phyloP scores from a whole-genome alignment of 1,284 basidiomycete genomes.

The Clitocybe nebularis region DNA sequence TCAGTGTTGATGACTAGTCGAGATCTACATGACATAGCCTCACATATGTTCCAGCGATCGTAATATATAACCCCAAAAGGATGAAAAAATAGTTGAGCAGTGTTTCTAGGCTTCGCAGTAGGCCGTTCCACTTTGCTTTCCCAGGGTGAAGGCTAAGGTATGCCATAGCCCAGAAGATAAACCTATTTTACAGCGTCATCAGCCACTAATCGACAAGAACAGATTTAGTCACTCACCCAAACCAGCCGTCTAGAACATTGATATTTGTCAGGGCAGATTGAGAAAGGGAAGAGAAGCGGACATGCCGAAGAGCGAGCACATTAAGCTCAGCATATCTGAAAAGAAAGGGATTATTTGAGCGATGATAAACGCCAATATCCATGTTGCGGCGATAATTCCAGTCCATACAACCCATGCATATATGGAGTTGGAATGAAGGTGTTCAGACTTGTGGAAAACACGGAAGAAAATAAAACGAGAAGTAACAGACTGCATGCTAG shows the following conservation, averaged over 20 bases:
- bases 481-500: slow-evolving; percentile 34
- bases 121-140: slow-evolving; percentile 31
- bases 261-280: not conserved
- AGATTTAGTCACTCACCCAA: slow-evolving; percentile 23
- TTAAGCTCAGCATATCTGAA: slow-evolving; percentile 41
- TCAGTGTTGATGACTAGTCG: not conserved
- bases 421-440: slow-evolving; percentile 51
- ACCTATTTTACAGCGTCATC: slow-evolving; percentile 8
- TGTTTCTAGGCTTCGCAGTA: slow-evolving; percentile 32
- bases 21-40: slow-evolving; percentile 11
- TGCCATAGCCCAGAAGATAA: slow-evolving; percentile 46
- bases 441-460: slow-evolving; percentile 43
- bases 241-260: slow-evolving; percentile 29
- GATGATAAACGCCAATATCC: slow-evolving; percentile 60
- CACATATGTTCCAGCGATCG: slow-evolving; percentile 41
- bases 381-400: slow-evolving; percentile 49
- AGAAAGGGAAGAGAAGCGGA: not conserved
- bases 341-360: slow-evolving; percentile 49
- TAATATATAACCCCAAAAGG: slow-evolving; percentile 34
- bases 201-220: not conserved
- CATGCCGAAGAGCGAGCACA: slow-evolving; percentile 43
- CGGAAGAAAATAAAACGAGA: slow-evolving; percentile 50
- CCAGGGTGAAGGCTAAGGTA: slow-evolving; percentile 39
- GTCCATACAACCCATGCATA: slow-evolving; percentile 59
- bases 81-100: slow-evolving; percentile 38